Evolutionary conservation across 2,329 filamentous ascomycete species (phyloP).

Genomic region (Colletotrichum falcatum): DNA sequence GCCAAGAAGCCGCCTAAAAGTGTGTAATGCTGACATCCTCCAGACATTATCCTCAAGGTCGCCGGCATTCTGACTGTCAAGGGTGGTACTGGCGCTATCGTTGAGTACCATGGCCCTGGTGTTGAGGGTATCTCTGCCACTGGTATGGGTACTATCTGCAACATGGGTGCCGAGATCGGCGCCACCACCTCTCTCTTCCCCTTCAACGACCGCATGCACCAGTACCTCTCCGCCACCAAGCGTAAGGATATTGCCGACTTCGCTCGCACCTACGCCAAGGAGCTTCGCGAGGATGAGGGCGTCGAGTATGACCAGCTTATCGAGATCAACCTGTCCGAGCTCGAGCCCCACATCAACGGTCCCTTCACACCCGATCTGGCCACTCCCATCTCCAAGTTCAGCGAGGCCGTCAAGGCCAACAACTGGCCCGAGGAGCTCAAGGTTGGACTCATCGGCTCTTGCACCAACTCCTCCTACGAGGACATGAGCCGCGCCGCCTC

Average conservation of each 20-base stretch:
- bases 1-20: no score
- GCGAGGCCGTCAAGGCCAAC: conserved; percentile 92
- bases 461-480: conserved; percentile 89
- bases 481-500: conserved; percentile 95
- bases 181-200: conserved; percentile 96
- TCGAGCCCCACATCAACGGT: conserved; percentile 98
- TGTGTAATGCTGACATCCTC: background rate
- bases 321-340: conserved; percentile 93
- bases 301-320: conserved; percentile 96
- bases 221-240: conserved; percentile 94
- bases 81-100: conserved; percentile 93
- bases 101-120: conserved; percentile 82
- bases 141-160: conserved; percentile 86
- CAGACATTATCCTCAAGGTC: conserved; percentile 96
- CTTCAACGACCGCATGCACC: conserved; percentile 98
- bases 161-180: conserved; percentile 81
- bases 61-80: conserved; percentile 97
- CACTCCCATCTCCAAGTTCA: conserved; percentile 97
- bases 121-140: conserved; percentile 81
- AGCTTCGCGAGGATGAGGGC: conserved; percentile 88
- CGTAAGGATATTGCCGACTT: conserved; percentile 92
- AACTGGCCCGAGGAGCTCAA: conserved; percentile 97
- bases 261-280: conserved; percentile 83
- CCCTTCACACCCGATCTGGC: conserved; percentile 98
- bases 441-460: conserved; percentile 96